These are phyloP conservation scores for Russula dissimulans DNA, from an alignment of 768 basidiomycete genomes.

Conservation along the genomic window DNA sequence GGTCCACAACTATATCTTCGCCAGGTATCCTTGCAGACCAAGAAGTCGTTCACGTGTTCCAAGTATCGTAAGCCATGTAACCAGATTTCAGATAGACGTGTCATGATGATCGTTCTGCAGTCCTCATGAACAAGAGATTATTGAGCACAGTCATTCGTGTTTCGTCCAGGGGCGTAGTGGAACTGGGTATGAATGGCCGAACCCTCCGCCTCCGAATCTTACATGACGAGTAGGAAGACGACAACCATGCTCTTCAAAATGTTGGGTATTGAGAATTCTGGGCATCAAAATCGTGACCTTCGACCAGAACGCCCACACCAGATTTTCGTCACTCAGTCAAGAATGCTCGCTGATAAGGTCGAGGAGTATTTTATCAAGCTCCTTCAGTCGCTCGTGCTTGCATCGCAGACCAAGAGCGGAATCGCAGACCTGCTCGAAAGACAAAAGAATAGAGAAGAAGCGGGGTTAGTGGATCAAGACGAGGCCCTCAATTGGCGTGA, in stretches of 20 bases:
- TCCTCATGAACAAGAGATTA: conserved; percentile 18
- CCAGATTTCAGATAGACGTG: neutral
- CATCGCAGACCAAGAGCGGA: conserved; percentile 31
- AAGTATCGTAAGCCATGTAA: conserved; percentile 13
- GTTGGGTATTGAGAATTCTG: conserved; percentile 52
- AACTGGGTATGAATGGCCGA: conserved; percentile 43
- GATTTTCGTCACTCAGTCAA: conserved; percentile 69
- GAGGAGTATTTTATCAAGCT: conserved; percentile 55
- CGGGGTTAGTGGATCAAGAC: conserved; percentile 34
- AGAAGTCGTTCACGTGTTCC: conserved; percentile 16
- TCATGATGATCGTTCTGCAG: neutral
- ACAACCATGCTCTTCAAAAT: conserved; percentile 76
- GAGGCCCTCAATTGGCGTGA: conserved; percentile 35
- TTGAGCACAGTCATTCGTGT: conserved; percentile 15
- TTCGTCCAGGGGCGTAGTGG: conserved; percentile 45
- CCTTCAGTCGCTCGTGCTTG: conserved; percentile 34
- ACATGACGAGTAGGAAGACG: conserved; percentile 44
- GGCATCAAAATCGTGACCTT: conserved; percentile 30
- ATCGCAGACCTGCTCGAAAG: conserved; percentile 27
- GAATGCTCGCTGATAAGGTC: conserved; percentile 56
- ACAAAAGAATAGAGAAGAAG: conserved; percentile 17
- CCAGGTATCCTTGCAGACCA: conserved; percentile 15
- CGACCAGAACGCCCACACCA: conserved; percentile 42
- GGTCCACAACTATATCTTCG: neutral
- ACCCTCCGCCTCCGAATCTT: neutral